A percentile compares a stretch with the other conserved stretches of the same genome.
These are phyloP conservation scores for Aureobasidium leucospermi DNA, from an alignment of 2,329 filamentous ascomycete genomes.

Conservation along the genomic window DNA sequence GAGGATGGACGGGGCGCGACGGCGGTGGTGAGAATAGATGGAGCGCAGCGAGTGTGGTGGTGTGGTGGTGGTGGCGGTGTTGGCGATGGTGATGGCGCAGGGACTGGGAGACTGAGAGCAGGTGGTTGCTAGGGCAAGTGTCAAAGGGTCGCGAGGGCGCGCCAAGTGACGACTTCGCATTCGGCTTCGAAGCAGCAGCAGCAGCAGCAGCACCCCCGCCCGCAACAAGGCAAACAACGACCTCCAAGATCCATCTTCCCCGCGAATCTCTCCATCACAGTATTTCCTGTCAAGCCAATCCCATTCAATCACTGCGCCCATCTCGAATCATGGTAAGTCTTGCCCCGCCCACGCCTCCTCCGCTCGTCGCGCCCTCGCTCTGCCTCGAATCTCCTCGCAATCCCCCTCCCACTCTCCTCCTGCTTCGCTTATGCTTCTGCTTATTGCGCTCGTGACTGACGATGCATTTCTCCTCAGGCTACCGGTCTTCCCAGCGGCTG, in stretches of 20 bases:
- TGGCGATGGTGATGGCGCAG: no score
- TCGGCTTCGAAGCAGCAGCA: neutral
- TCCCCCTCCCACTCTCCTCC: neutral
- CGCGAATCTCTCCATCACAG: neutral
- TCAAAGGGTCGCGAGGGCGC: neutral
- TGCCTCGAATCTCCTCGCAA: neutral
- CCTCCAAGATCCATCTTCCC: neutral
- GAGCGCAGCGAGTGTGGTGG: no score
- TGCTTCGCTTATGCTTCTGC: neutral
- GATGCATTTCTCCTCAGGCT: constrained; percentile 10
- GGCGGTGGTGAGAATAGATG: no score
- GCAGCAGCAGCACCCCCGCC: neutral
- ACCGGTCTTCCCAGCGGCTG: constrained; percentile 78
- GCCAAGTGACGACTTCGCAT: neutral
- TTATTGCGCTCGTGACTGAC: neutral
- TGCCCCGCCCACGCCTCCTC: neutral
- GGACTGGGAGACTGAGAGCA: no score
- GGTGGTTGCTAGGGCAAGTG: no score
- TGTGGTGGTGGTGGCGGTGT: no score
- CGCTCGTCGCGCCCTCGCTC: constrained; percentile 43
- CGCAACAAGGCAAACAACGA: neutral
- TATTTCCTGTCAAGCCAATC: neutral
- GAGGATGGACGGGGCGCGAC: no score
- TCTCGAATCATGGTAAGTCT: constrained; percentile 9
- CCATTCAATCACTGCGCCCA: neutral